Percentiles rank a stretch among this genome's conserved stretches.
Evolutionary conservation across 2,329 filamentous ascomycete species (phyloP).

Genomic region (Chrysoporthe deuterocubensis): DNA sequence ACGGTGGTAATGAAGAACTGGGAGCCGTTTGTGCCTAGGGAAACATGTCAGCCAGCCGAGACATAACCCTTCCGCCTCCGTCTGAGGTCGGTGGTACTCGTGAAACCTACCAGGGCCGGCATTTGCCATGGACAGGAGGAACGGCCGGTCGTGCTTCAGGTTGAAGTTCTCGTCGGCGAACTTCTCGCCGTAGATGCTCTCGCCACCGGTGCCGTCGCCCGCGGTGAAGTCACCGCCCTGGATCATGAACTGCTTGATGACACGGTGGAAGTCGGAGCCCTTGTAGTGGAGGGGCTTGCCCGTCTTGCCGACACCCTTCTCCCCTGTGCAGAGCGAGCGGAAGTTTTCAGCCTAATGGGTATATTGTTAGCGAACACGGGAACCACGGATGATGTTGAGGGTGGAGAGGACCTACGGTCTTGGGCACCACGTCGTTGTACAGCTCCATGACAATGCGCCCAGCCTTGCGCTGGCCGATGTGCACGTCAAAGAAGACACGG

Average conservation of each 20-base stretch:
- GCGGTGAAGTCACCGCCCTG: conserved; percentile 96
- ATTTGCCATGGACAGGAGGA: conserved; percentile 97
- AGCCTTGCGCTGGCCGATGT: conserved; percentile 72
- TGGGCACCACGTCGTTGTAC: conserved; percentile 77
- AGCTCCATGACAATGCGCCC: conserved; percentile 90
- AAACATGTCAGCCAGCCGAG: conserved; percentile 1
- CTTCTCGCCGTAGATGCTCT: conserved; percentile 96
- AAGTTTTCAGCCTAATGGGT: conserved; percentile 77
- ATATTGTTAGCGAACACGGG: neutral
- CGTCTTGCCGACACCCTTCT: conserved; percentile 81
- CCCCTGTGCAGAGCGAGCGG: conserved; percentile 89
- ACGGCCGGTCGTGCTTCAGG: conserved; percentile 88
- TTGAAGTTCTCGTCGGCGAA: conserved; percentile 97
- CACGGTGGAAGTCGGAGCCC: conserved; percentile 88
- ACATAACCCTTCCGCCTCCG: neutral
- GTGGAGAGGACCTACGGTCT: conserved; percentile 57
- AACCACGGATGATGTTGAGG: neutral
- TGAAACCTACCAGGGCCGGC: conserved; percentile 76
- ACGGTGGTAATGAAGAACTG: conserved; percentile 99
- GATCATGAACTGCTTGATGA: conserved; percentile 99
- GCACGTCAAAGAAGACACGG: conserved; percentile 92
- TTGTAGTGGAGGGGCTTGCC: conserved; percentile 94
- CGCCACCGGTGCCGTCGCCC: conserved; percentile 92
- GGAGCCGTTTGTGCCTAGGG: conserved; percentile 84
- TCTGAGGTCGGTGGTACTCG: neutral